Conservation (phyloP, 192 early-diverging fungal genomes). For the Gonapodya prolifera region DNA sequence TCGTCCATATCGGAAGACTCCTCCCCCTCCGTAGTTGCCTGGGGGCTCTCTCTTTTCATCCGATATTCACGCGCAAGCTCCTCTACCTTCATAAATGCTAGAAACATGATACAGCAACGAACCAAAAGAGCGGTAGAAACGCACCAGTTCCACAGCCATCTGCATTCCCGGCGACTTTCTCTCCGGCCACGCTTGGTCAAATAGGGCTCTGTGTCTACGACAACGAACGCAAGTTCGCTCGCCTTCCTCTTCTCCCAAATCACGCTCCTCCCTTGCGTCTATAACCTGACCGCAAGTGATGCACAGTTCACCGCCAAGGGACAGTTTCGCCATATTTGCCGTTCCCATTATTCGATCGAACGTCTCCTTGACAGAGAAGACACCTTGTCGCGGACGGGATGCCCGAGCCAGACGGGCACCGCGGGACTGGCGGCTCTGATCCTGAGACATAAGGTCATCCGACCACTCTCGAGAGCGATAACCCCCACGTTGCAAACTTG, state of each 20-base stretch:
- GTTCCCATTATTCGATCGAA: background rate
- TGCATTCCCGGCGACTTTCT: background rate
- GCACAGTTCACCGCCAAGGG: background rate
- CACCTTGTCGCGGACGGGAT: background rate
- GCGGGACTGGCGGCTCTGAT: background rate
- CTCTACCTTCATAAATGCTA: too few relatives aligned
- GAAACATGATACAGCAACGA: too few relatives aligned
- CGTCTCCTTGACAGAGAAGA: background rate
- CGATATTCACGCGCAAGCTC: too few relatives aligned
- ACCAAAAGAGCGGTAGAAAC: too few relatives aligned
- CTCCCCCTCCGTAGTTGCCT: too few relatives aligned
- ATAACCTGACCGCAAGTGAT: background rate
- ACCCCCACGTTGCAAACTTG: slow-evolving; percentile 9
- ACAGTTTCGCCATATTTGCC: background rate
- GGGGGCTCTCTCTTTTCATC: too few relatives aligned
- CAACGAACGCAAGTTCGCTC: background rate
- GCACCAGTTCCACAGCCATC: background rate
- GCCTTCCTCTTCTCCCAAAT: background rate
- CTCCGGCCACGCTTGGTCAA: background rate
- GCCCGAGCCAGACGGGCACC: background rate
- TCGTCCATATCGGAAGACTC: too few relatives aligned
- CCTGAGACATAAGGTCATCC: background rate
- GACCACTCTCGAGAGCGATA: background rate
- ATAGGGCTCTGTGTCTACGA: background rate
- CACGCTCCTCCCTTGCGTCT: background rate